A percentile compares a stretch with the other conserved stretches of the same genome.
Conservation (phyloP, 2,329 filamentous ascomycete species). For the Alternaria consortialis region DNA sequence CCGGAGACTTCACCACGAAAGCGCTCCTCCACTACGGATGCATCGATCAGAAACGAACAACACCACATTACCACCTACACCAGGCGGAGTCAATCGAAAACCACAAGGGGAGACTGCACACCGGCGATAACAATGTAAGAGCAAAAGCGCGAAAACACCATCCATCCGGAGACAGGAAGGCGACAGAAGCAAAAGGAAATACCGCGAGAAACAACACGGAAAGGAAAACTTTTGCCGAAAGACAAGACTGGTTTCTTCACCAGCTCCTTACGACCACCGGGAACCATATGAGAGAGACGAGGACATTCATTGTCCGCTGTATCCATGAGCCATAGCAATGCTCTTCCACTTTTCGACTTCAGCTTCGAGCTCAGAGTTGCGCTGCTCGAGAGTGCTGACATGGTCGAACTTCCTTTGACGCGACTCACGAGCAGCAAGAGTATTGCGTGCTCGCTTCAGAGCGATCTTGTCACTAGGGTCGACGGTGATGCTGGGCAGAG, state of each 20-base stretch:
- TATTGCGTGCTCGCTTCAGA: slow-evolving; percentile 93
- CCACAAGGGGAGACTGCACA: slow-evolving; percentile 48
- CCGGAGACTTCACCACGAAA: slow-evolving; percentile 22
- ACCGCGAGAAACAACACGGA: slow-evolving; percentile 16
- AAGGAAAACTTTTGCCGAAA: slow-evolving; percentile 41
- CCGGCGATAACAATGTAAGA: slow-evolving; percentile 33
- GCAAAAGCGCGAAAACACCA: slow-evolving; percentile 21
- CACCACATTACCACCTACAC: slow-evolving; percentile 31
- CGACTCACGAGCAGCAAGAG: slow-evolving; percentile 91
- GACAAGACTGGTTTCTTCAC: slow-evolving; percentile 44
- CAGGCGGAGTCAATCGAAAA: slow-evolving; percentile 50
- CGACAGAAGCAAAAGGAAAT: slow-evolving; percentile 11
- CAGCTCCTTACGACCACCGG: slow-evolving; percentile 48
- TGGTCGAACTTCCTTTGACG: slow-evolving; percentile 84
- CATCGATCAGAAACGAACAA: slow-evolving; percentile 1
- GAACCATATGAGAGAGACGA: slow-evolving; percentile 39
- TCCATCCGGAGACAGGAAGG: slow-evolving; percentile 15
- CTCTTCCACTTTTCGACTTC: slow-evolving; percentile 55
- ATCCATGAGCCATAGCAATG: slow-evolving; percentile 51
- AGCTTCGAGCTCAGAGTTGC: slow-evolving; percentile 73
- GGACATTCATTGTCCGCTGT: slow-evolving; percentile 47
- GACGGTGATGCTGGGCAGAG: slow-evolving; percentile 78
- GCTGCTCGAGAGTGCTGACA: slow-evolving; percentile 76
- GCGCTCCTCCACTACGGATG: slow-evolving; percentile 6
- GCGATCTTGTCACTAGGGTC: slow-evolving; percentile 79